These are phyloP conservation scores for Ceratocystis diversiconidia DNA, from an alignment of 2,329 filamentous ascomycete species.

Conservation along the genomic window DNA sequence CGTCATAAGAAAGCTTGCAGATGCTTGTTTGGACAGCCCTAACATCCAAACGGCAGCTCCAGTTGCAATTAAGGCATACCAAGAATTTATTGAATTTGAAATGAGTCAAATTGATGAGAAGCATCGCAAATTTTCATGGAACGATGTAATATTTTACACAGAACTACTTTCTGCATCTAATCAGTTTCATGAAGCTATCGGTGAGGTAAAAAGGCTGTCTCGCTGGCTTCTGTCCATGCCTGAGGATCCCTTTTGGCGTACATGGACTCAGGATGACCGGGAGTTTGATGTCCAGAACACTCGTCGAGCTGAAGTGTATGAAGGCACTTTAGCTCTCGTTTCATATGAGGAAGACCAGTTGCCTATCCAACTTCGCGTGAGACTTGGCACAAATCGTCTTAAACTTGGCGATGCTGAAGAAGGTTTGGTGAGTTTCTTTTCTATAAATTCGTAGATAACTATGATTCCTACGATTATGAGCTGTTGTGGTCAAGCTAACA, in stretches of 20 bases:
- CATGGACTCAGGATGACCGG: slow-evolving; percentile 56
- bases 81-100: slow-evolving; percentile 29
- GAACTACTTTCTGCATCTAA: slow-evolving; percentile 59
- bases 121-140: slow-evolving; percentile 47
- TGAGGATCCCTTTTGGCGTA: slow-evolving; percentile 65
- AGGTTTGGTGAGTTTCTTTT: slow-evolving; percentile 46
- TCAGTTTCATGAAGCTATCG: slow-evolving; percentile 51
- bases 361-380: slow-evolving; percentile 69
- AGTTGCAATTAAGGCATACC: slow-evolving; percentile 36
- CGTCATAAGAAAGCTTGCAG: slow-evolving; percentile 41
- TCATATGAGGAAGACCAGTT: slow-evolving; percentile 50
- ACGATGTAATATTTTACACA: slow-evolving; percentile 70
- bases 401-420: slow-evolving; percentile 54
- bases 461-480: not conserved
- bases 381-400: slow-evolving; percentile 71
- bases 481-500: slow-evolving; percentile 9
- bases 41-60: slow-evolving; percentile 29
- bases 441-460: not conserved
- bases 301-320: slow-evolving; percentile 47
- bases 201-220: slow-evolving; percentile 54
- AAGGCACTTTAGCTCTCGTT: slow-evolving; percentile 44
- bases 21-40: slow-evolving; percentile 40
- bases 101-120: slow-evolving; percentile 26
- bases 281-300: slow-evolving; percentile 72
- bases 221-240: slow-evolving; percentile 71